phyloP scores from a whole-genome alignment of 129 eudicot genomes.

The Escallonia herrerae region DNA sequence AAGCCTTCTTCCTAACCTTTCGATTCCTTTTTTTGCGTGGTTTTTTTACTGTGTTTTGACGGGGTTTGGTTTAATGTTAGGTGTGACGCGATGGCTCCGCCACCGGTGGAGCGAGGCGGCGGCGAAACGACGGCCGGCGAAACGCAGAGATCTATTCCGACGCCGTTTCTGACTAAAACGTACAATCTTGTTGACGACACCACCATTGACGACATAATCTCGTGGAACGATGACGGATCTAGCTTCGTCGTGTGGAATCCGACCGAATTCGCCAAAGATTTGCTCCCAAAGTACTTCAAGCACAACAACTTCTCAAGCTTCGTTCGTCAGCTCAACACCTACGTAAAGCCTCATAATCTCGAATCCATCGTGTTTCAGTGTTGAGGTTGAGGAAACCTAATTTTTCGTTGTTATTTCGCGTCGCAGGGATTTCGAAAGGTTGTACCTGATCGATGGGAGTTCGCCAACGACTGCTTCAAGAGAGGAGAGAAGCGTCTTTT shows the following conservation, averaged over 20 bases:
- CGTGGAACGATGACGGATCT: slow-evolving; percentile 99
- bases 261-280: slow-evolving; percentile 81
- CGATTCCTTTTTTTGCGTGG: not conserved
- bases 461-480: slow-evolving; percentile 70
- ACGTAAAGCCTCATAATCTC: slow-evolving; percentile 44
- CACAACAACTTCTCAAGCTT: slow-evolving; percentile 97
- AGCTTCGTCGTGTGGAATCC: slow-evolving; percentile 94
- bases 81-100: slow-evolving; percentile 34
- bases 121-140: slow-evolving; percentile 54
- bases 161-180: slow-evolving; percentile 88
- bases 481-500: slow-evolving; percentile 70
- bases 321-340: slow-evolving; percentile 93
- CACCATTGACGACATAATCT: slow-evolving; percentile 64
- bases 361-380: too few species aligned
- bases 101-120: slow-evolving; percentile 45
- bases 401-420: not conserved
- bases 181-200: slow-evolving; percentile 84
- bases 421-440: slow-evolving; percentile 89
- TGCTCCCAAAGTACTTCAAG: slow-evolving; percentile 86
- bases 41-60: not conserved
- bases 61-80: slow-evolving; percentile 3
- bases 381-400: too few species aligned
- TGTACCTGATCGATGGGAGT: slow-evolving; percentile 97
- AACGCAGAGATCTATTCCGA: slow-evolving; percentile 63
- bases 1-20: not conserved